Percentiles rank a stretch among this genome's conserved stretches.
Evolutionary conservation across 371 early-diverging fungal species (phyloP).

Genomic region (Mortierella sp.): DNA sequence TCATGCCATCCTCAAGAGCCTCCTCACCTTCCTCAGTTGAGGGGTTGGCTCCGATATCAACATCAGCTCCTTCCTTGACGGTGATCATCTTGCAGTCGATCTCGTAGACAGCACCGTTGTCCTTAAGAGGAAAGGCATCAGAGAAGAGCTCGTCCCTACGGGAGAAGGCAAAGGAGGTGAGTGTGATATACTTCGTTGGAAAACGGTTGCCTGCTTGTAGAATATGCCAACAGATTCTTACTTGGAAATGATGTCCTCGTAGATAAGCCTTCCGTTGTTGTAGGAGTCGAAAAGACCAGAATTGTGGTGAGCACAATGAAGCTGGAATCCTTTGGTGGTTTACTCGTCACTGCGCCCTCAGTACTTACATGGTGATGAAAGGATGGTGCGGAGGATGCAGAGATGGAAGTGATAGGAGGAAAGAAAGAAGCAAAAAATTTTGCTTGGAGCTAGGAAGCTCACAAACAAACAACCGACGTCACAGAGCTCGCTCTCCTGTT

Average conservation of each 20-base stretch:
- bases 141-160: slow-evolving; percentile 88
- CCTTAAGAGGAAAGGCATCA: slow-evolving; percentile 85
- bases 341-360: no score
- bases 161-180: neutral
- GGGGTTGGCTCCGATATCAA: slow-evolving; percentile 95
- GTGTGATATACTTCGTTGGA: neutral
- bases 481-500: no score
- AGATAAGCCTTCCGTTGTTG: slow-evolving; percentile 58
- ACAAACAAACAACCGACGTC: no score
- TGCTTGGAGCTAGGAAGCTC: no score
- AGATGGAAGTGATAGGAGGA: no score
- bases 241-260: slow-evolving; percentile 73
- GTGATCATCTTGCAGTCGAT: slow-evolving; percentile 78
- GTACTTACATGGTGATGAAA: no score
- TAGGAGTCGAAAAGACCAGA: no score
- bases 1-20: slow-evolving; percentile 64
- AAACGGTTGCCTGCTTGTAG: no score
- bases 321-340: no score
- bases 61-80: slow-evolving; percentile 67
- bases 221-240: neutral
- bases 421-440: no score
- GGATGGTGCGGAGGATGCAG: no score
- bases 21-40: slow-evolving; percentile 90
- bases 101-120: slow-evolving; percentile 79
- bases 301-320: no score